Conservation (phyloP, 1,284 basidiomycete genomes). For the Cryptococcus sp. region DNA sequence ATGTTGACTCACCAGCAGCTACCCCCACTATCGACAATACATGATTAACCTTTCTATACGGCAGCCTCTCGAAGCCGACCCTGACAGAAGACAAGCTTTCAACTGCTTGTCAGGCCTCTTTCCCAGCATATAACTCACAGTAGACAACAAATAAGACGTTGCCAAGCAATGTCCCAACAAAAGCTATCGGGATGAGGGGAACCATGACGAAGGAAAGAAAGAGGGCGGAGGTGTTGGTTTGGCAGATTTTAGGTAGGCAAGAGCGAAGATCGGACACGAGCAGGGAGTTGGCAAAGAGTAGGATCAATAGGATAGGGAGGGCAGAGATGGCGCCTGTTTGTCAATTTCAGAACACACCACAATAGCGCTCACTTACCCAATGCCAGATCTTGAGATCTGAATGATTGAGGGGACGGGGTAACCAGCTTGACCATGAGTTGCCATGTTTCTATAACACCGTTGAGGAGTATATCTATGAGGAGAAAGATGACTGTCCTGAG, state of each 20-base stretch:
- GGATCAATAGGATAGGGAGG: constrained; percentile 13
- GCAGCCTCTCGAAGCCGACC: not conserved
- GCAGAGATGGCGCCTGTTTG: constrained; percentile 9
- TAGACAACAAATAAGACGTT: constrained; percentile 10
- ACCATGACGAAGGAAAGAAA: constrained; percentile 8
- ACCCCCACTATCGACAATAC: not conserved
- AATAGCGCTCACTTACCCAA: constrained; percentile 10
- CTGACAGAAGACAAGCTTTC: not conserved
- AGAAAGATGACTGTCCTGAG: constrained; percentile 15
- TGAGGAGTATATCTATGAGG: constrained; percentile 11
- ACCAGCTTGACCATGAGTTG: constrained; percentile 9
- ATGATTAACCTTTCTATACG: not conserved
- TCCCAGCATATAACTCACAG: constrained; percentile 6
- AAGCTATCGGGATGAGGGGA: constrained; percentile 16
- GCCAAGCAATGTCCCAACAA: constrained; percentile 12
- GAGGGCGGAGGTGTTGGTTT: not conserved
- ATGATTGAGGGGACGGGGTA: not conserved
- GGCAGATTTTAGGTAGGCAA: constrained; percentile 4
- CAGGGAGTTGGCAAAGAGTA: constrained; percentile 13
- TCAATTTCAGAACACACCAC: not conserved
- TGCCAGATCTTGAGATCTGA: constrained; percentile 11
- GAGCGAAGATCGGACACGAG: constrained; percentile 12
- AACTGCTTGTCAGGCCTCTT: not conserved
- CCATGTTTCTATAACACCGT: constrained; percentile 14
- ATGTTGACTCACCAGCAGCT: not conserved